phyloP scores from a whole-genome alignment of 2,329 filamentous ascomycete genomes.

The Sporothrix curviconia region DNA sequence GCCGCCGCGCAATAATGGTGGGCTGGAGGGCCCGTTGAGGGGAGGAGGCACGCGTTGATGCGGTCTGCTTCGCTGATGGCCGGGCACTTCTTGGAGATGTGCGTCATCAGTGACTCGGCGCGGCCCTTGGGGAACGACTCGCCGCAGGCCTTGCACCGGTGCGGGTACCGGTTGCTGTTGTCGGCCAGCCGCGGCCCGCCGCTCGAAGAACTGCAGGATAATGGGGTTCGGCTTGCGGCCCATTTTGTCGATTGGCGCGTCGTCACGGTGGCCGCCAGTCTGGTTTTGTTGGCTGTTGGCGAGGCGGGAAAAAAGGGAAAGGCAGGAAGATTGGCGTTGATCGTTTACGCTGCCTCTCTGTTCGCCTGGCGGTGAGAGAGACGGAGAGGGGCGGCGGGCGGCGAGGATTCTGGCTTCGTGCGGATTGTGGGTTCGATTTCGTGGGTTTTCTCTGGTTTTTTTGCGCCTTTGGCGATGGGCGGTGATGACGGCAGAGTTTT shows the following conservation, averaged over 20 bases:
- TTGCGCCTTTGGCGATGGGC: constrained; percentile 11
- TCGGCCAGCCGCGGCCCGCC: constrained; percentile 81
- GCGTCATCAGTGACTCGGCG: constrained; percentile 72
- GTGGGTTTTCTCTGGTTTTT: constrained; percentile 4
- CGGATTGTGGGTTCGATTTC: constrained; percentile 10
- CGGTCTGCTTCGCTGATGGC: constrained; percentile 69
- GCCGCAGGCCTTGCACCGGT: constrained; percentile 83
- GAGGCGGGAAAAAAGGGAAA: too few relatives aligned
- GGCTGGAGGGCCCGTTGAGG: constrained; percentile 63
- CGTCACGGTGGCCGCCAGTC: background rate
- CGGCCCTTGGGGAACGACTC: constrained; percentile 87
- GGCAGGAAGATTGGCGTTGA: too few relatives aligned
- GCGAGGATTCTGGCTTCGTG: constrained; percentile 8
- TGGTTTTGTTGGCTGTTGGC: background rate
- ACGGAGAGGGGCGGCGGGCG: too few relatives aligned
- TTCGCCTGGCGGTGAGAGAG: constrained; percentile 11
- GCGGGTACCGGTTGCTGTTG: constrained; percentile 84
- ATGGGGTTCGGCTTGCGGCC: constrained; percentile 77
- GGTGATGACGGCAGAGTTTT: constrained; percentile 16
- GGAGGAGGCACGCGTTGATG: constrained; percentile 66
- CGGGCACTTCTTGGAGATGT: constrained; percentile 81
- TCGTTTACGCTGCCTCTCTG: background rate
- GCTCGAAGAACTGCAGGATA: constrained; percentile 81
- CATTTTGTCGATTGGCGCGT: constrained; percentile 44
- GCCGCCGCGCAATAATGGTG: constrained; percentile 21